These are phyloP conservation scores for Colletotrichum trifolii DNA, from an alignment of 2,329 filamentous ascomycete species.

Conservation along the genomic window DNA sequence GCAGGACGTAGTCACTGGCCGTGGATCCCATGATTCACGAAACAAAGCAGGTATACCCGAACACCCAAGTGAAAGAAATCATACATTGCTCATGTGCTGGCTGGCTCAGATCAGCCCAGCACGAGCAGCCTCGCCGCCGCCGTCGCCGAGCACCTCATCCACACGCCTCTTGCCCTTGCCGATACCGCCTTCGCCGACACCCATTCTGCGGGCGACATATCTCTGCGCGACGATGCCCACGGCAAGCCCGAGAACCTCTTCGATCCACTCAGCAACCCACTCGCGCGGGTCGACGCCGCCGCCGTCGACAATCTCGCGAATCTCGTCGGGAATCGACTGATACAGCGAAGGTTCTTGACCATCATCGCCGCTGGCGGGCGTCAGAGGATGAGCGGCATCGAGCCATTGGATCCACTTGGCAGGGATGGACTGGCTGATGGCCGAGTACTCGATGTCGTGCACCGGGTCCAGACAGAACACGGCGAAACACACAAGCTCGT, in stretches of 20 bases:
- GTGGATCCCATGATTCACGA: not conserved
- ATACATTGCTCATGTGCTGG: not conserved
- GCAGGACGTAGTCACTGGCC: not conserved
- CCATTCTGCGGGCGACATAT: slow-evolving; percentile 95
- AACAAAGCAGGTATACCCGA: slow-evolving; percentile 33
- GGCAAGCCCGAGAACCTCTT: slow-evolving; percentile 82
- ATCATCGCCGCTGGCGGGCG: slow-evolving; percentile 63
- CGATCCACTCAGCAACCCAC: slow-evolving; percentile 98
- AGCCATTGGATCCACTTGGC: slow-evolving; percentile 92
- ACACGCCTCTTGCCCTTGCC: slow-evolving; percentile 71
- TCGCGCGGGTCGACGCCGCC: slow-evolving; percentile 89
- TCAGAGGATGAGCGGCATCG: slow-evolving; percentile 74
- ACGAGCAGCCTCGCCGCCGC: slow-evolving; percentile 36
- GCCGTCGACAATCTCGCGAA: slow-evolving; percentile 82
- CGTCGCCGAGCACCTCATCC: slow-evolving; percentile 65
- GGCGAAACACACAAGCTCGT: slow-evolving; percentile 78
- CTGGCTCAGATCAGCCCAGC: slow-evolving; percentile 34
- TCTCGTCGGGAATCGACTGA: slow-evolving; percentile 77
- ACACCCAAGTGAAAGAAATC: slow-evolving; percentile 28
- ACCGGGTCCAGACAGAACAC: slow-evolving; percentile 88
- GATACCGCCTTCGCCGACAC: slow-evolving; percentile 83
- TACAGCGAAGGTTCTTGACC: slow-evolving; percentile 47
- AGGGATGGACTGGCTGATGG: slow-evolving; percentile 85
- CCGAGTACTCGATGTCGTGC: slow-evolving; percentile 87
- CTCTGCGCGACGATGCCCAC: slow-evolving; percentile 91